Evolutionary conservation across 345 rosid genomes (phyloP), one percentile per base, ranked within the genome.

Genomic region (Syzygium jambos): DNA sequence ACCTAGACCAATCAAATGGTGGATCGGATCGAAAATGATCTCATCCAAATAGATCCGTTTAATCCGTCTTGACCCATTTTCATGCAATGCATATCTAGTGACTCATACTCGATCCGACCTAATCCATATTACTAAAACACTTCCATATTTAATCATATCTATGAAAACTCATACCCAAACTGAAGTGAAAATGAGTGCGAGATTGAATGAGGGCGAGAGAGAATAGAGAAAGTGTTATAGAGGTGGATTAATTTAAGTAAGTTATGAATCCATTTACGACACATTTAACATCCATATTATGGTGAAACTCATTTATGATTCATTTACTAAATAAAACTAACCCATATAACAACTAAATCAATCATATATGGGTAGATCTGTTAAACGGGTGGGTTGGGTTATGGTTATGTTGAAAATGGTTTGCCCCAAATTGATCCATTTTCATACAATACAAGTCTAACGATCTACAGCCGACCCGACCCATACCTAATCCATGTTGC

Each of bases 21-120:
- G 96, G 91, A 11, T 97, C 93, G 2, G 95, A 2, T 59, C 0
- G 0, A 59, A 0, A 59, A 25, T 59, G 65, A 59, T 59, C 16
- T 15, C 2, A 59, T 3, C 27, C 7, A 57, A 51, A 51, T 51
- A 51, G 52, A 43, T 43, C 7, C 7, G 1, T 43, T 43, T 5
- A 43, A 43, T 43, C 7, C 46, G 46, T 43, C 1, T 43, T 43
- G 46, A 51, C 13, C 12, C 52, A 51, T 51, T 51, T 51, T 51
- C 12, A 51, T 51, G 13, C 3, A 9, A 51, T 51, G 52, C 52
- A 51, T 9, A 57, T 25, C 6, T 57, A 59, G 0, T 25, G 30
- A 59, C 29, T 1, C 5, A 27, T 59, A 11, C 0, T 13, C 15
- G 7, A 57, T 2, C 11, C 15, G 27, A 59, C 7, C 16, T 3